Evolutionary conservation across 768 basidiomycete genomes (phyloP).

Genomic region (Leucogyrophana mollusca): DNA sequence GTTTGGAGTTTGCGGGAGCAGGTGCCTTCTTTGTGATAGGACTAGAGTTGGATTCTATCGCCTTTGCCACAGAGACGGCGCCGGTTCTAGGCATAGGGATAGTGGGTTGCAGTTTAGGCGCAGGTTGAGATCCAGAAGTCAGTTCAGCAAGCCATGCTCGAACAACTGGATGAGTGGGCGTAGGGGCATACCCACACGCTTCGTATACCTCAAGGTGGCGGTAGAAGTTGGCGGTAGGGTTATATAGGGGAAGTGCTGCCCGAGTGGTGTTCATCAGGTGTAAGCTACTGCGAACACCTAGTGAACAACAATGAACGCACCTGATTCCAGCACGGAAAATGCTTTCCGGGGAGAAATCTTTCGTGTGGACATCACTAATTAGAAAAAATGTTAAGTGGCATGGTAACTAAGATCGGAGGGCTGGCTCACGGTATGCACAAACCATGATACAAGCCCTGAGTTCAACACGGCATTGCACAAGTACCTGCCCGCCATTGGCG

Average conservation of each 20-base stretch:
- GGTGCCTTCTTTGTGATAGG: constrained; percentile 9
- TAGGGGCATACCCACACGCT: constrained; percentile 39
- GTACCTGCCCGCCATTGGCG: constrained; percentile 41
- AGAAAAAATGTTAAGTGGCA: neutral
- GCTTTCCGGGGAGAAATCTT: constrained; percentile 39
- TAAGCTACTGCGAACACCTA: too few species aligned
- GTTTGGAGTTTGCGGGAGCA: constrained; percentile 10
- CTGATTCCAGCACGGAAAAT: constrained; percentile 38
- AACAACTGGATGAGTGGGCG: constrained; percentile 38
- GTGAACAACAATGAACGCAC: too few species aligned
- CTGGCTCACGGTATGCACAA: constrained; percentile 49
- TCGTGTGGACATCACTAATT: constrained; percentile 47
- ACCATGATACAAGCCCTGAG: constrained; percentile 51
- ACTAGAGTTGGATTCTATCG: constrained; percentile 2
- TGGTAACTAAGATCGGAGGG: neutral
- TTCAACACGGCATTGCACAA: constrained; percentile 56
- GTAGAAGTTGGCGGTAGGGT: constrained; percentile 44
- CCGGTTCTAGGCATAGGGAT: neutral
- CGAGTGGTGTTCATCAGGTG: too few species aligned
- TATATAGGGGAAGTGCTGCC: constrained; percentile 55
- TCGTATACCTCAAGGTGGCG: constrained; percentile 47
- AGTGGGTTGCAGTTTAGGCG: constrained; percentile 12
- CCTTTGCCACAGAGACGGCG: too few species aligned
- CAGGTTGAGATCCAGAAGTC: constrained; percentile 12
- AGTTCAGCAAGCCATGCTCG: constrained; percentile 36